Conservation (phyloP, 371 early-diverging fungal species). For the Mucor ambiguus region DNA sequence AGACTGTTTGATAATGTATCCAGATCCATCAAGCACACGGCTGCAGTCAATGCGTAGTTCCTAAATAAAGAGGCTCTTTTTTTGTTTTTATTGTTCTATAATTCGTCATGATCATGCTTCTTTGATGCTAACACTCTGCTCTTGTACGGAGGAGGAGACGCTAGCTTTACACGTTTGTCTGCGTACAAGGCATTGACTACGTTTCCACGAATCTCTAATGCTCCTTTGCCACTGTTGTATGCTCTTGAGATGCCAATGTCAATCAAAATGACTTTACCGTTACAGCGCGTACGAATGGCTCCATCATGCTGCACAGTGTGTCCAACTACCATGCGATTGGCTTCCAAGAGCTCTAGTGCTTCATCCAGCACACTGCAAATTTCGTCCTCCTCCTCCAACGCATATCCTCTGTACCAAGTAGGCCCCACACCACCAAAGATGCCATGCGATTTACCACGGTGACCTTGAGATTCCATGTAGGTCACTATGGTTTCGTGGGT, state of each 20-base stretch:
- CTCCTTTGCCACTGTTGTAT: conserved; percentile 67
- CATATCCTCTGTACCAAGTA: conserved; percentile 72
- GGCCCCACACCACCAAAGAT: conserved; percentile 54
- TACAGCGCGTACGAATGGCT: conserved; percentile 64
- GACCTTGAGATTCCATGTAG: conserved; percentile 31
- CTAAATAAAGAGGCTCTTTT: background rate
- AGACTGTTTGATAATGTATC: conserved; percentile 74
- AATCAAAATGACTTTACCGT: conserved; percentile 65
- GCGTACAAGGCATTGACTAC: conserved; percentile 33
- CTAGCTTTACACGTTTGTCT: conserved; percentile 16
- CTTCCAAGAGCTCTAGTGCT: conserved; percentile 56
- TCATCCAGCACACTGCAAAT: conserved; percentile 55
- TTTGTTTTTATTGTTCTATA: background rate
- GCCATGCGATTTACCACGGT: conserved; percentile 34
- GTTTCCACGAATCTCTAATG: conserved; percentile 58
- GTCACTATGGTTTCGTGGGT: conserved; percentile 43
- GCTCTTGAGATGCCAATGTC: conserved; percentile 76
- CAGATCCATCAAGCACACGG: conserved; percentile 22
- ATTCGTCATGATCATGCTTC: background rate
- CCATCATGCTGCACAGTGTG: conserved; percentile 75
- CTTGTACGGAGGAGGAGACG: conserved; percentile 16
- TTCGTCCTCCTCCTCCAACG: conserved; percentile 50
- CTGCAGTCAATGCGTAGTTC: background rate
- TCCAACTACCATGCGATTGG: conserved; percentile 77
- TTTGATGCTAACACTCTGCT: background rate